phyloP scores from a whole-genome alignment of 2,329 filamentous ascomycete species.

The Cryphonectria carpinicola region DNA sequence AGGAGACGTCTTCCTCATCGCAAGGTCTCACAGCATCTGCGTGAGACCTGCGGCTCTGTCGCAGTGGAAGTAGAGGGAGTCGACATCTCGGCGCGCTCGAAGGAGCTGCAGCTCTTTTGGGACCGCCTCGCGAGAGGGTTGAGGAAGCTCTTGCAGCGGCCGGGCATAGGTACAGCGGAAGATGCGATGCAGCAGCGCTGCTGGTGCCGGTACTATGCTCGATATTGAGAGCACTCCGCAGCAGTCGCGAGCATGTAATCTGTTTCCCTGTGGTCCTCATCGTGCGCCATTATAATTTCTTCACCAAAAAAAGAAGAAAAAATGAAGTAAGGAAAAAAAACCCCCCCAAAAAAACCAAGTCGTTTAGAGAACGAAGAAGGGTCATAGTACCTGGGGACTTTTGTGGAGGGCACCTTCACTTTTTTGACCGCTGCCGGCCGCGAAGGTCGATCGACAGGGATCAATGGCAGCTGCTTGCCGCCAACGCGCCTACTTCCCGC shows the following conservation, averaged over 20 bases:
- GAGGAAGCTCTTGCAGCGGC: slow-evolving; percentile 22
- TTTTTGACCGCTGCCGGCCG: slow-evolving; percentile 23
- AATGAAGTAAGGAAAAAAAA: background rate
- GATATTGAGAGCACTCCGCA: slow-evolving; percentile 22
- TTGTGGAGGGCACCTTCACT: slow-evolving; percentile 4
- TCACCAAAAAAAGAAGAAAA: background rate
- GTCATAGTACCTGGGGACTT: background rate
- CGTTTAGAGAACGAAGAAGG: background rate
- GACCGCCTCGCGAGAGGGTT: background rate
- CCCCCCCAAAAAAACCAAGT: background rate
- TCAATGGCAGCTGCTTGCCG: slow-evolving; percentile 8
- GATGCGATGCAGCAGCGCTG: slow-evolving; percentile 8
- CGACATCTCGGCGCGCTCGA: background rate
- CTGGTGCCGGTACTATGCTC: slow-evolving; percentile 9
- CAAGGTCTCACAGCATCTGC: background rate
- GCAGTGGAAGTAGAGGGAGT: slow-evolving; percentile 9
- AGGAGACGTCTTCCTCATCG: background rate
- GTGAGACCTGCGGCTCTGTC: slow-evolving; percentile 13
- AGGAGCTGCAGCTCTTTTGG: slow-evolving; percentile 3
- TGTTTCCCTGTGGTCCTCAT: slow-evolving; percentile 23
- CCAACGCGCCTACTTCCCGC: slow-evolving; percentile 8
- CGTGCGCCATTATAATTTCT: slow-evolving; percentile 1
- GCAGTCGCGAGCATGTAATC: slow-evolving; percentile 29
- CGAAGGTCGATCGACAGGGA: slow-evolving; percentile 18
- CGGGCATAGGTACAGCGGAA: slow-evolving; percentile 28